Evolutionary conservation across 768 basidiomycete species (phyloP), one percentile per base, ranked within the genome.

Genomic region (Tulasnella sp.): DNA sequence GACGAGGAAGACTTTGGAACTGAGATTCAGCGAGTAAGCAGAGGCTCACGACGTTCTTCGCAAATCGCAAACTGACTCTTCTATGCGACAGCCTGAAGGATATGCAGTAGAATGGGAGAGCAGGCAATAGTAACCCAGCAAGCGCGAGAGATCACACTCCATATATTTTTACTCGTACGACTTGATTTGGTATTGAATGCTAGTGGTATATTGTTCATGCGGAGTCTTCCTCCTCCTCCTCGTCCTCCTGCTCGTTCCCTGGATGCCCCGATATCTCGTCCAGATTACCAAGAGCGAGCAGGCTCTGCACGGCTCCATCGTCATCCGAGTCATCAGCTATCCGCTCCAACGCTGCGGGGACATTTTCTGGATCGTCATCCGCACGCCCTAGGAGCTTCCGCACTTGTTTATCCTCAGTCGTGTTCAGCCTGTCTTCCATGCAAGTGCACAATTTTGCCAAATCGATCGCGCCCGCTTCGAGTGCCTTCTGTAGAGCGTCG

Each of bases 381-480:
- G 28, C 40, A 5, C n/a, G 37, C 42, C 37, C 50, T 48, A 80
- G 16, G 11, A 44, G 6, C 41, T 74, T 73, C 72, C 72, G 37
- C 7, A 80, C 79, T 42, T 80, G 20, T 42, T 44, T 50, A 8
- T 80, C 79, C 31, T 37, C 48, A 6, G 28, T 31, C 24, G 40
- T 40, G 40, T 75, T 75, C n/a, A 42, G 5, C 46, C 74, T 37
- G n/a, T 80, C 72, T 22, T 48, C 74, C 16, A n/a, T 50, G 82
- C 90, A 91, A 76, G 85, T 84, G 81, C 90, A 91, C 48, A 91
- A 73, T 11, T 83, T 84, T 1, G 84, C 81, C 42, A 94, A 85
- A 64, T 84, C 86, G 78, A 88, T 87, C 0, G 89, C 88, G 92
- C 89, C 78, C 86, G 87, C 80, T 94, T 86, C 42, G 90, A 84